phyloP scores from a whole-genome alignment of 257 asterid species.

The Oldenlandia corymbosa region DNA sequence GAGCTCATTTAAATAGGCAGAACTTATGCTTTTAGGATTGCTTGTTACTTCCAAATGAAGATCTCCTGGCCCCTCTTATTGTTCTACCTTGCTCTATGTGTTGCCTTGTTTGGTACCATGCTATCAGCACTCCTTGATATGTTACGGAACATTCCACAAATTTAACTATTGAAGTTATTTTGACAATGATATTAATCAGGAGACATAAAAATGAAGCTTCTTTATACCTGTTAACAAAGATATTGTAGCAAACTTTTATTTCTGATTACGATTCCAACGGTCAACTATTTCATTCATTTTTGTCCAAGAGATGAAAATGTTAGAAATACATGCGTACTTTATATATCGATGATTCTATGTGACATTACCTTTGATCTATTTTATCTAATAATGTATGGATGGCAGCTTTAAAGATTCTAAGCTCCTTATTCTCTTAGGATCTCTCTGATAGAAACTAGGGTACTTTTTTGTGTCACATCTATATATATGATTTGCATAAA shows the following conservation, averaged over 20 bases:
- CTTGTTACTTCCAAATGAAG: no score
- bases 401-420: not conserved
- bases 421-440: not conserved
- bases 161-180: no score
- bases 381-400: not conserved
- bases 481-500: not conserved
- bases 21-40: no score
- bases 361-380: not conserved
- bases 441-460: not conserved
- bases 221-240: no score
- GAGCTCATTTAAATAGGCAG: not conserved
- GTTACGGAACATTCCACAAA: not conserved
- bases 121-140: not conserved
- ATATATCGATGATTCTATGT: not conserved
- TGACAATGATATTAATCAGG: not conserved
- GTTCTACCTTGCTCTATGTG: not conserved
- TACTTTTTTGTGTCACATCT: not conserved
- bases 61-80: no score
- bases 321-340: no score
- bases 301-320: no score
- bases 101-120: not conserved
- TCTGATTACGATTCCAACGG: not conserved
- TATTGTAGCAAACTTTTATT: no score
- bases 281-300: not conserved
- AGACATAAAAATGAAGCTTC: no score